phyloP scores from a whole-genome alignment of 257 asterid genomes.

The Nemophila menziesii region DNA sequence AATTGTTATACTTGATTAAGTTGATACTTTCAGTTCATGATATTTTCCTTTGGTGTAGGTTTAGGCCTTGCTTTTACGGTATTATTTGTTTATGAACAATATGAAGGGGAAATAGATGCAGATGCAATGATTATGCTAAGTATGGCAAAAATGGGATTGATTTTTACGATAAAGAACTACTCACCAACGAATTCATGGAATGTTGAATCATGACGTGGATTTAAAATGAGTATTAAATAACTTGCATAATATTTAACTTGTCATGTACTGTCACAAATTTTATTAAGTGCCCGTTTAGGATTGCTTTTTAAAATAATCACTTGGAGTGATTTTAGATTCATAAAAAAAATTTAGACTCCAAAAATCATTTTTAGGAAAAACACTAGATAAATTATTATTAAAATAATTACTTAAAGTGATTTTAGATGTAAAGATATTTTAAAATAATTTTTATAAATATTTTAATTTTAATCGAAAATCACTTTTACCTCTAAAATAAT shows the following conservation, averaged over 20 bases:
- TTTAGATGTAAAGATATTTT: no score
- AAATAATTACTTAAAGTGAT: no score
- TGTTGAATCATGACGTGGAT: not conserved
- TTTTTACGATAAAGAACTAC: constrained; percentile 12
- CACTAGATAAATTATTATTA: no score
- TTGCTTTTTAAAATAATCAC: no score
- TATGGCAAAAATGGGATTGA: constrained; percentile 6
- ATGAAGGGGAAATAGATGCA: constrained; percentile 61
- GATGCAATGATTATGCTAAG: constrained; percentile 8
- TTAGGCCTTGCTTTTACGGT: constrained; percentile 47
- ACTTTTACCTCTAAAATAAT: no score
- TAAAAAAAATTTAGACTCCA: no score
- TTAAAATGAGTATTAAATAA: constrained; percentile 2
- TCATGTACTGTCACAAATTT: no score
- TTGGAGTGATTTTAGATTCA: no score
- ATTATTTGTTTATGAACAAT: constrained; percentile 79
- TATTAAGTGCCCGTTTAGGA: no score
- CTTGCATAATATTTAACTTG: not conserved
- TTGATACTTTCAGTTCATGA: constrained; percentile 41
- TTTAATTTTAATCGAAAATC: no score
- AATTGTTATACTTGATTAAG: constrained; percentile 43
- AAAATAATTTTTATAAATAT: no score
- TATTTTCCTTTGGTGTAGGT: constrained; percentile 42
- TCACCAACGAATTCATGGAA: constrained; percentile 5
- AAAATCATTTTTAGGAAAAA: no score